These are phyloP conservation scores for Leccinum subrobustum DNA, from an alignment of 1,284 basidiomycete genomes.

Conservation along the genomic window DNA sequence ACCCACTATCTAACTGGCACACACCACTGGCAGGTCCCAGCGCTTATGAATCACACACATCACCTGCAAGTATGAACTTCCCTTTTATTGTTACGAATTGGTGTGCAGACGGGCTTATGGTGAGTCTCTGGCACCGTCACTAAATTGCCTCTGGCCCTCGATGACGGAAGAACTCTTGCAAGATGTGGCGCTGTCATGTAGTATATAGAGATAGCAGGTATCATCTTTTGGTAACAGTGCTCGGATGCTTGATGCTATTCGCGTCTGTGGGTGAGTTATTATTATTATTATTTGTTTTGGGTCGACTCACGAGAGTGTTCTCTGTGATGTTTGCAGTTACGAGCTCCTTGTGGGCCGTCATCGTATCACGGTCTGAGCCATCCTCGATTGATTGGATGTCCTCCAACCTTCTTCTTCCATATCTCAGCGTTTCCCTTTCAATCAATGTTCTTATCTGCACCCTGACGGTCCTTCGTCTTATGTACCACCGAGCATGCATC, in stretches of 20 bases:
- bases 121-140: slow-evolving; percentile 7
- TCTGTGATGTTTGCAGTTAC: slow-evolving; percentile 20
- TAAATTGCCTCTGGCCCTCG: not conserved
- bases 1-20: not conserved
- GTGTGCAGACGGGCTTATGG: slow-evolving; percentile 35
- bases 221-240: slow-evolving; percentile 15
- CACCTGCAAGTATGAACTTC: slow-evolving; percentile 27
- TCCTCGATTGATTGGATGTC: slow-evolving; percentile 29
- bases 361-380: slow-evolving; percentile 24
- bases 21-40: slow-evolving; percentile 20
- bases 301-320: not conserved
- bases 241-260: slow-evolving; percentile 27
- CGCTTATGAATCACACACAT: slow-evolving; percentile 23
- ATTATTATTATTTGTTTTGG: not conserved
- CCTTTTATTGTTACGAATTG: slow-evolving; percentile 33
- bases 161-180: not conserved
- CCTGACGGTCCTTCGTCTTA: slow-evolving; percentile 29
- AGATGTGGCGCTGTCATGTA: slow-evolving; percentile 38
- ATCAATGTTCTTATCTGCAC: slow-evolving; percentile 32
- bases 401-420: slow-evolving; percentile 28
- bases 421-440: slow-evolving; percentile 33
- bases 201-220: slow-evolving; percentile 34
- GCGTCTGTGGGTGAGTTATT: slow-evolving; percentile 24
- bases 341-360: slow-evolving; percentile 29
- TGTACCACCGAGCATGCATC: slow-evolving; percentile 32